Percentiles rank a stretch among this genome's conserved stretches.
Conservation (phyloP, 75 land plant species). For the Larix kaempferi region DNA sequence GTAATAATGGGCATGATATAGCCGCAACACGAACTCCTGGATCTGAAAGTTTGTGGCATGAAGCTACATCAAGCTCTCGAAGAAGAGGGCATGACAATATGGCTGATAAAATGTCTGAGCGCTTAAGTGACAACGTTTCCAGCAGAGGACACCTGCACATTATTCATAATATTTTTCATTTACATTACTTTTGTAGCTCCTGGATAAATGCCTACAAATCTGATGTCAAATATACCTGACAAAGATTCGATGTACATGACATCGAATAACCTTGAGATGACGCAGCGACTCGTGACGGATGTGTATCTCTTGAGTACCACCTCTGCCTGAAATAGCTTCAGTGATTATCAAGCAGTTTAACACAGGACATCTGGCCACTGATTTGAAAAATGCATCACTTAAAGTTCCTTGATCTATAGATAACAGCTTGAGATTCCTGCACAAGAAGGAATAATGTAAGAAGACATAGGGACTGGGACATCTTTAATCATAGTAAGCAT, state of each 20-base stretch:
- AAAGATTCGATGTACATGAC: constrained; percentile 81
- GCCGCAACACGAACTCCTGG: constrained; percentile 88
- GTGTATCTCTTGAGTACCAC: constrained; percentile 71
- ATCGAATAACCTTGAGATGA: constrained; percentile 59
- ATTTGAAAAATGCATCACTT: constrained; percentile 2
- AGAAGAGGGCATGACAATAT: constrained; percentile 69
- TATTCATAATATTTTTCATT: background rate
- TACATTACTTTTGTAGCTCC: background rate
- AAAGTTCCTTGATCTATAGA: constrained; percentile 1
- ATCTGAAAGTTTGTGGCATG: constrained; percentile 97
- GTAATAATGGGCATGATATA: constrained; percentile 68
- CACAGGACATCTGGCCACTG: background rate
- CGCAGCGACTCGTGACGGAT: constrained; percentile 60
- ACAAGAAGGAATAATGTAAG: too few relatives aligned
- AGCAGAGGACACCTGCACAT: constrained; percentile 80
- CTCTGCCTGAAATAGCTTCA: constrained; percentile 26
- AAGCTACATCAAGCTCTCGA: constrained; percentile 64
- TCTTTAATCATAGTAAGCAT: too few relatives aligned
- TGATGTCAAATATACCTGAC: constrained; percentile 56
- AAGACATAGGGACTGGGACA: too few relatives aligned
- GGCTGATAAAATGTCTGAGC: constrained; percentile 77
- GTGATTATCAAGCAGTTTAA: constrained; percentile 2
- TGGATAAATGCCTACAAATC: background rate
- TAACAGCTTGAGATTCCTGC: constrained; percentile 1
- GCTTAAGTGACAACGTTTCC: constrained; percentile 69